A percentile compares a stretch with the other conserved stretches of the same genome.
Evolutionary conservation across 495 filamentous ascomycete genomes (phyloP).

Genomic region (Podospora anserina): DNA sequence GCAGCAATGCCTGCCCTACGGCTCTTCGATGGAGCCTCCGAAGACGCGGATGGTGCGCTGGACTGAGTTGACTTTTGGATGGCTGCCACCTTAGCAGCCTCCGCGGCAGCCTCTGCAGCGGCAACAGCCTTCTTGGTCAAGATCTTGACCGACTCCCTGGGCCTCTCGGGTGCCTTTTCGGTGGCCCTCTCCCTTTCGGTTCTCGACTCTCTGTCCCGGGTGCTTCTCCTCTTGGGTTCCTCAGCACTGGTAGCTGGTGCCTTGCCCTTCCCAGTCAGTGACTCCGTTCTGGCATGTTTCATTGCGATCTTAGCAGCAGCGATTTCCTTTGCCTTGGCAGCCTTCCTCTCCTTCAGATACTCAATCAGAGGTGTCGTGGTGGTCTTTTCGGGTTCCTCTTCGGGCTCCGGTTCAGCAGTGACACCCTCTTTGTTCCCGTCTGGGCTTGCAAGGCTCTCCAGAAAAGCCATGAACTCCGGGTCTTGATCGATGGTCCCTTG

Average conservation of each 20-base stretch:
- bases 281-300: slow-evolving; percentile 49
- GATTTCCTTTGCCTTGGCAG: slow-evolving; percentile 74
- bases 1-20: slow-evolving; percentile 67
- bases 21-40: slow-evolving; percentile 41
- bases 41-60: slow-evolving; percentile 12
- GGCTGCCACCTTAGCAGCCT: slow-evolving; percentile 23
- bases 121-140: slow-evolving; percentile 61
- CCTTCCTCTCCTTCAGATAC: slow-evolving; percentile 85
- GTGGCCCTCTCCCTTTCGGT: slow-evolving; percentile 60
- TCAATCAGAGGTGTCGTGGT: slow-evolving; percentile 87
- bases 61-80: slow-evolving; percentile 21
- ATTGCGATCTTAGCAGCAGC: slow-evolving; percentile 43
- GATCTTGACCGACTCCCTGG: slow-evolving; percentile 76
- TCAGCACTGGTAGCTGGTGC: slow-evolving; percentile 49
- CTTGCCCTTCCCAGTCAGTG: slow-evolving; percentile 47
- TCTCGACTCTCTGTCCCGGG: slow-evolving; percentile 28
- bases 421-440: slow-evolving; percentile 45
- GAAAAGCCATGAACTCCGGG: slow-evolving; percentile 87
- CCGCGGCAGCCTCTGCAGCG: slow-evolving; percentile 11
- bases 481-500: slow-evolving; percentile 96
- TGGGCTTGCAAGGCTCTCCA: slow-evolving; percentile 81
- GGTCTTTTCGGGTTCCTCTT: slow-evolving; percentile 53
- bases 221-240: slow-evolving; percentile 49
- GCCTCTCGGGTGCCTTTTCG: slow-evolving; percentile 58
- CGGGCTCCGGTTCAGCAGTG: slow-evolving; percentile 48